Base-by-base conservation (phyloP, 495 filamentous ascomycete genomes). In the Penicillium psychrofluorescens region DNA sequence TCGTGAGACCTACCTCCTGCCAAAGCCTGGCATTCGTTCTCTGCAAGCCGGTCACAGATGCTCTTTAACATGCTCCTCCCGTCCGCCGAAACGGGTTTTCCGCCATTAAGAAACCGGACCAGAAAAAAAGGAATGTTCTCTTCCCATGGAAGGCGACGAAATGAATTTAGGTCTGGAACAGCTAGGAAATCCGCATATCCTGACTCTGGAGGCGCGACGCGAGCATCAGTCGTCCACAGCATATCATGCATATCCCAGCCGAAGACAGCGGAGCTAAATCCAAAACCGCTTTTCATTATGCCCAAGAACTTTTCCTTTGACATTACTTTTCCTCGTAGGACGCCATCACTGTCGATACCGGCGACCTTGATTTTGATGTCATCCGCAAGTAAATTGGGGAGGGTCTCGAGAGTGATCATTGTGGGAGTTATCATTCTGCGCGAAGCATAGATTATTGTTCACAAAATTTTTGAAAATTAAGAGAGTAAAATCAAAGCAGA, bases 171-270 rank as follows among this genome's bases (percentile, higher is more conserved):
- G 53, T 95, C 90, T 6, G 86, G 77, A 3, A 86, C 64, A 1
- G 90, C 90, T 39, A 94, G 77, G 34, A 95, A 66, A 59, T 95
- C 90, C 36, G 82, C 76, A 60, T 94, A 95, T 27, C 90, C 90
- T 49, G 91, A 90, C 48, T 86, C 80, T 50, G 83, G 80, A 52
- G 92, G 94, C 59, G 84, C 88, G 50, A 95, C 83, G 55, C 78
- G 80, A 36, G 92, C 77, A 61, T 95, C 86, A 29, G 73, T 71
- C 49, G 80, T 79, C 55, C 95, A 95, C 8, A 86, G 88, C 64
- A 78, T 72, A 54, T 95, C 90, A 63, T 95, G 89, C 89, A 95
- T 94, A 52, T 95, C 90, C 89, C 89, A 95, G 48, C 89, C 90
- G 54, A 94, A 95, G 35, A 95, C 77, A 41, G 94, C 87, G n/a